Base-by-base conservation (phyloP, 176 grass and related monocot species). In the Themeda triandra region DNA sequence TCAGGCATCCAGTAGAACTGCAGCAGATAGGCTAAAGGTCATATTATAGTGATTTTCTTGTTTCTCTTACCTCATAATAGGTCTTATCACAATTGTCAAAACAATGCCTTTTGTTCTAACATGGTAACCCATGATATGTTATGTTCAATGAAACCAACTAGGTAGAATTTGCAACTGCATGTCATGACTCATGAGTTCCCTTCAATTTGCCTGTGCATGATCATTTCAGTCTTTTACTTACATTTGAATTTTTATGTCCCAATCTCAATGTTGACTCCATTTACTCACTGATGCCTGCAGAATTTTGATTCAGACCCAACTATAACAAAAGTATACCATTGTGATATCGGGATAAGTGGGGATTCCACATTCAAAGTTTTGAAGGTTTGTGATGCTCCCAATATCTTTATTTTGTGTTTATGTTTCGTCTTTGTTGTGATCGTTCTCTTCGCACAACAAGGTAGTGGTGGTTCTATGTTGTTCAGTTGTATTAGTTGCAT, bases 281-380 rank as follows among this genome's bases (percentile, higher is more conserved):
- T 30, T 74, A 74, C 44, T 31, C 15, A 5, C 29, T 48, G 71
- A 45, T 72, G 40, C 24, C 23, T 72, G 24, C 40, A 72, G 69
- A 72, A 72, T 45, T 25, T 90, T 65, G 86, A 93, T 81, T 93
- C 75, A 62, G 81, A 93, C 28, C 77, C 84, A 27, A 35, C 31
- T 36, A 89, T 35, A 74, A 32, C 84, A 56, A 78, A 85, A 82
- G 78, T 91, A 14, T 96, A 91, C 66, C 88, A 91, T 36, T 96
- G 91, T 76, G 51, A 81, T 88, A 79, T 93, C 60, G 89, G 91
- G 81, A 77, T 91, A 75, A 77, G 58, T 32, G 84, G 87, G 69
- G 27, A 80, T 33, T 24, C 13, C 28, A 15, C 17, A 36, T 44
- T 88, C 40, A 40, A 13, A 59, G 27, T 72, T 80, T 84, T 96